Conservation (phyloP, 2,329 filamentous ascomycete genomes). For the Penicillium sp. region DNA sequence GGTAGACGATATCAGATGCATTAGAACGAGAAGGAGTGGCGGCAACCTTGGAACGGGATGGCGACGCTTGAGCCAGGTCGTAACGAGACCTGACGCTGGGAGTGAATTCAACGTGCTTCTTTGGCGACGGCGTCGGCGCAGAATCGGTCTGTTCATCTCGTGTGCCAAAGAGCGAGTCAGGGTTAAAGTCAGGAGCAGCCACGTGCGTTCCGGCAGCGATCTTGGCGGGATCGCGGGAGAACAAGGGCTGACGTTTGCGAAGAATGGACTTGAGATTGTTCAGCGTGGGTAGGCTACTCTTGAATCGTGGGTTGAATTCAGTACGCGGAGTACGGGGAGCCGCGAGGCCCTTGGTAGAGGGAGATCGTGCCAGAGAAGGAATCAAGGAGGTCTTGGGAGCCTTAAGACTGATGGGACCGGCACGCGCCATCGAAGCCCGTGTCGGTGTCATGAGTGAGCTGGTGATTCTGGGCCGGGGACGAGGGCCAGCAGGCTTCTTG, state of each 20-base stretch:
- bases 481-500: slow-evolving; percentile 27
- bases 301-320: slow-evolving; percentile 50
- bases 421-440: slow-evolving; percentile 69
- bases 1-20: slow-evolving; percentile 37
- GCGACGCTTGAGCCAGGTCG: slow-evolving; percentile 39
- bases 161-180: slow-evolving; percentile 53
- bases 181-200: slow-evolving; percentile 41
- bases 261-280: slow-evolving; percentile 64
- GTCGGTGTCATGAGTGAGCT: slow-evolving; percentile 74
- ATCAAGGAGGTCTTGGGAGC: slow-evolving; percentile 56
- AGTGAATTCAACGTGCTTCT: slow-evolving; percentile 82
- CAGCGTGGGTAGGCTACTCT: slow-evolving; percentile 52
- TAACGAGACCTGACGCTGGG: slow-evolving; percentile 61
- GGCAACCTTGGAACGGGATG: slow-evolving; percentile 45
- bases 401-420: slow-evolving; percentile 53
- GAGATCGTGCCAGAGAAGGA: slow-evolving; percentile 54
- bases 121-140: slow-evolving; percentile 67
- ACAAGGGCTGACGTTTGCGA: slow-evolving; percentile 60
- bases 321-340: slow-evolving; percentile 47
- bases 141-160: slow-evolving; percentile 31
- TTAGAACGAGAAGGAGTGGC: slow-evolving; percentile 23
- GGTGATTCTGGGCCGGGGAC: slow-evolving; percentile 49
- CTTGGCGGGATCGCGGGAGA: slow-evolving; percentile 60
- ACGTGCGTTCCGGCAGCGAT: slow-evolving; percentile 61
- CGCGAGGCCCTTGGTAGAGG: slow-evolving; percentile 54